Base-by-base conservation (phyloP, 2,329 filamentous ascomycete species). In the Gnomoniopsis smithogilvyi region DNA sequence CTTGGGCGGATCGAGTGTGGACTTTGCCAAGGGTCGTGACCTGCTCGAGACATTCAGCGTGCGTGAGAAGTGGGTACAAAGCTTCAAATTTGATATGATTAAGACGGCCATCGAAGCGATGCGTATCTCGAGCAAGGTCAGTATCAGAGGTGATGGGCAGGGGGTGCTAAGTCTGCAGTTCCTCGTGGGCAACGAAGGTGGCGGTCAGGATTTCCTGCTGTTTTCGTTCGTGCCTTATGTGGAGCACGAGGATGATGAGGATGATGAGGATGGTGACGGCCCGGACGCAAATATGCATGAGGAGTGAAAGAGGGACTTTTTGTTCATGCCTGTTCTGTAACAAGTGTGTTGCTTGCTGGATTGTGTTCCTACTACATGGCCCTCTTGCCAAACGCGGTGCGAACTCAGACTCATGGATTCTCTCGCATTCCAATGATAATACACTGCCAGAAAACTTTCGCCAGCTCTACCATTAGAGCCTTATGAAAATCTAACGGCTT, bases 91-190 rank as follows among this genome's bases (percentile, higher is more conserved):
- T 70, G 83, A 89, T 56, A 83, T 96, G 54, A 81, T 99, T 69
- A 92, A 91, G 72, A 89, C 90, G 64, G 93, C 94, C 0, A 86
- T 86, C 49, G 88, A 94, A 64, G 94, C 95, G n/a, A 98, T 99
- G 94, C 87, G 88, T 49, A 85, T 92, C 41, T 92, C 93, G 4
- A 93, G 84, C 68, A 99, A 98, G 74, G 93, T 98, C 59, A 96
- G 92, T 70, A 82, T 99, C 62, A 82, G 95, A 17, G 89, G 92
- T 0, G 95, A 99, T 73, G 81, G 84, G 2, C 91, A 96, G 70
- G 94, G 95, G 0, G 94, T 99, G 33, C 74, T 99, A 64, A 97
- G 91, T 73, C 76, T 98, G 71, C 95, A 99, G 70, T 97, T 98
- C 68, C 95, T 99, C 89, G 88, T 99, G 17, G 92, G 97, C 70